Evolutionary conservation across 257 asterid species (phyloP).

Genomic region (Rauvolfia tetraphylla): DNA sequence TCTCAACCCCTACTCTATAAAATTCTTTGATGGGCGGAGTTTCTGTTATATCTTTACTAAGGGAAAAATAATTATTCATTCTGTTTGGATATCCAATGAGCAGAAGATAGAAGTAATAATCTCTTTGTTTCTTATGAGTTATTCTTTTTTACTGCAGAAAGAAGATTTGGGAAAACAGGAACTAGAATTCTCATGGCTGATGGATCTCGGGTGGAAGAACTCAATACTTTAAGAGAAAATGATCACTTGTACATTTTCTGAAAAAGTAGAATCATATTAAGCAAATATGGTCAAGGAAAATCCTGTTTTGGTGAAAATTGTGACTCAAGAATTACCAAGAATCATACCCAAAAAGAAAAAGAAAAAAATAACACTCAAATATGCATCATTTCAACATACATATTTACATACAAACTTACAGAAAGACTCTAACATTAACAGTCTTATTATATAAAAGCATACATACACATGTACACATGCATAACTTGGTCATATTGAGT

Average conservation of each 20-base stretch:
- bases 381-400: too few species aligned
- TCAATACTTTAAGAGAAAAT: slow-evolving; percentile 63
- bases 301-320: background rate
- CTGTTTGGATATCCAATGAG: background rate
- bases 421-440: background rate
- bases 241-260: slow-evolving; percentile 72
- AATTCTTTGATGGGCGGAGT: background rate
- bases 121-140: background rate
- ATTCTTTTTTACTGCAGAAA: slow-evolving; percentile 44
- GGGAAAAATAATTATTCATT: background rate
- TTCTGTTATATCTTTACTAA: background rate
- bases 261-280: slow-evolving; percentile 7
- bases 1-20: background rate
- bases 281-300: slow-evolving; percentile 1
- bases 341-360: too few species aligned
- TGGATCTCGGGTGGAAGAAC: slow-evolving; percentile 71
- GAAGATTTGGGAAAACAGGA: slow-evolving; percentile 62
- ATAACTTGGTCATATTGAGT: background rate
- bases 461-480: too few species aligned
- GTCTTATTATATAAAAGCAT: background rate
- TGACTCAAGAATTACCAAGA: slow-evolving; percentile 1
- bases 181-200: slow-evolving; percentile 57
- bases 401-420: background rate
- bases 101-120: background rate
- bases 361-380: background rate